Evolutionary conservation across 371 early-diverging fungal genomes (phyloP).

Genomic region (Lichtheimia corymbifera): DNA sequence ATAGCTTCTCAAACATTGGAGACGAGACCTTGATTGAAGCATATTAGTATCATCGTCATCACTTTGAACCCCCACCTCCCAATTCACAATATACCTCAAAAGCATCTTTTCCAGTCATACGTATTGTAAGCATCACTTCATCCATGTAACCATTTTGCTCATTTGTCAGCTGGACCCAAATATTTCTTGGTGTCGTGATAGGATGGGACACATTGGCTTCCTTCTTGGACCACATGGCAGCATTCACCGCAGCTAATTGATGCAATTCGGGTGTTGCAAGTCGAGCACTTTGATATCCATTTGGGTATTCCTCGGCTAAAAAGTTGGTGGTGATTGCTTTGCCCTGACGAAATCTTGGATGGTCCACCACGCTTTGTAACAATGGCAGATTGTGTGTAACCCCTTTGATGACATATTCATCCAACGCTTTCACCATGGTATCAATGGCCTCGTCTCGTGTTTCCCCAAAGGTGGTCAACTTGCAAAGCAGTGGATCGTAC

Average conservation of each 20-base stretch:
- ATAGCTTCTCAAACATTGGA: slow-evolving; percentile 25
- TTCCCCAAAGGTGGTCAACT: slow-evolving; percentile 84
- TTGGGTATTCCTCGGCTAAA: slow-evolving; percentile 88
- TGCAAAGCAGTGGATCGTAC: slow-evolving; percentile 87
- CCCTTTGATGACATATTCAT: slow-evolving; percentile 89
- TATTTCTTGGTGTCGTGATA: slow-evolving; percentile 43
- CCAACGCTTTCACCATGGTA: slow-evolving; percentile 82
- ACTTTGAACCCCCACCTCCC: too few relatives aligned
- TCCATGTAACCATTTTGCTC: slow-evolving; percentile 46
- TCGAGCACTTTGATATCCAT: slow-evolving; percentile 82
- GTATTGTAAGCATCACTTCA: slow-evolving; percentile 24
- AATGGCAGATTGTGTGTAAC: slow-evolving; percentile 96
- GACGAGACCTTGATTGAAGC: slow-evolving; percentile 12
- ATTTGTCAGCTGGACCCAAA: slow-evolving; percentile 59
- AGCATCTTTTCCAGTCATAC: slow-evolving; percentile 14
- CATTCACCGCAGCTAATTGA: slow-evolving; percentile 69
- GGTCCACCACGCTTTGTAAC: slow-evolving; percentile 82
- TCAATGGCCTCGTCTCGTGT: slow-evolving; percentile 78
- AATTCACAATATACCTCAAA: slow-evolving; percentile 27
- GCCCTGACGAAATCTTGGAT: slow-evolving; percentile 78
- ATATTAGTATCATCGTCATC: background rate
- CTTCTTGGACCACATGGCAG: slow-evolving; percentile 70
- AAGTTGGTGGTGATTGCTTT: slow-evolving; percentile 83
- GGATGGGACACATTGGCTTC: slow-evolving; percentile 51
- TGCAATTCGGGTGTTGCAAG: slow-evolving; percentile 46